Base-by-base conservation (phyloP, 164 flowering plant genomes). In the Berberis thunbergii region DNA sequence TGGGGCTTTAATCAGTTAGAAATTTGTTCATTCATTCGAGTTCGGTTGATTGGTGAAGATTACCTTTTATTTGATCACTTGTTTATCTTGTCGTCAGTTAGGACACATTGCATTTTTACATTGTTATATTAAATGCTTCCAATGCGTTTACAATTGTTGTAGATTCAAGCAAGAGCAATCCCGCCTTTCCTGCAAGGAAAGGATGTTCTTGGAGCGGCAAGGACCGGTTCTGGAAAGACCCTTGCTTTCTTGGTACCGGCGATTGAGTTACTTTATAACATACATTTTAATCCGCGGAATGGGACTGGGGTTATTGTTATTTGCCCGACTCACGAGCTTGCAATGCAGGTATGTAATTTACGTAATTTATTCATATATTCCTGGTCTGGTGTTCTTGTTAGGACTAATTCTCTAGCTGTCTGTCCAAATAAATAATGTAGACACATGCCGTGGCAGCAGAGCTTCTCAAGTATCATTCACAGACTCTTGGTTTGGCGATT, bases 251-350 rank as follows among this genome's bases (percentile, higher is more conserved):
- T 94, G 43, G 75, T 94, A n/a, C 98, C 98, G 5, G 97, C 99
- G 58, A 81, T 94, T 57, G 99, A 94, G 74, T 74, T 94, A 74
- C 63, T 94, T 63, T 66, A 80, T 72, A 68, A 82, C 49, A 70
- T 72, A 26, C 73, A 49, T 4, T 91, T 91, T 64, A 26, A 76
- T 63, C 85, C 93, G 69, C 88, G 93, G 26, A 89, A 89, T 78
- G 99, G 99, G 43, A 82, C 90, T 0, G 97, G 97, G 54, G 96
- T 89, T 59, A 67, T 94, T 71, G 81, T 91, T 70, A 89, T 94
- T 69, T 94, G 96, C 72, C 99, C 99, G n/a, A 91, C 97, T 11
- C 80, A 97, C 72, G 99, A 94, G 72, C 96, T 94, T 58, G 99
- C 99, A 43, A 91, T 94, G 54, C 96, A 93, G 91, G 98, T 89